Base-by-base conservation (phyloP, 176 grass and related monocot species). In the Neostapfia colusana region DNA sequence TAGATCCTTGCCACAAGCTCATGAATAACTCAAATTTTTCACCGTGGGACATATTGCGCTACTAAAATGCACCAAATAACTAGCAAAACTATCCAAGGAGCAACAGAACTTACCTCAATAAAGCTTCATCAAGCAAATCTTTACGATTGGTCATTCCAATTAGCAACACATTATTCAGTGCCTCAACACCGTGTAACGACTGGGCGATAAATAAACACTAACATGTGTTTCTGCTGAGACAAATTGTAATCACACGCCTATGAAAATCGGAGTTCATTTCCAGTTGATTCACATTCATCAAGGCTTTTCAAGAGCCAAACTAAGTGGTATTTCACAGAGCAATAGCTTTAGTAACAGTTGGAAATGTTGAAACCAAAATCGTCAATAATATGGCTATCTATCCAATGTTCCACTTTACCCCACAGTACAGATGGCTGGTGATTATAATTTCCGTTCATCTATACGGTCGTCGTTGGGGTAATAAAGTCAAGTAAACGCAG, bases 101-200 rank as follows among this genome's bases (percentile, higher is more conserved):
- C 43, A 84, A 82, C 36, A 81, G 78, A 75, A 78, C 21, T 53
- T 68, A 92, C 91, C 91, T 95, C 77, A 99, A 81, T 53, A 99
- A 89, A 66, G 95, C 95, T 90, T 94, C 91, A 69, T 99, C 95
- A 62, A 99, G 87, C 61, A 94, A 85, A 92, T 99, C 95, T 84
- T 95, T 99, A 74, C 95, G 75, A 82, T 97, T 97, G 17, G 91
- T 97, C 91, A 97, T 94, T 77, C 95, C 95, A 90, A 99, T 99
- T 80, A 99, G 95, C 89, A 99, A 75, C 43, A 99, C 95, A 6
- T 99, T 99, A 61, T 95, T 99, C 76, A 99, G 69, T 3, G 89
- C 77, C 73, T 99, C 95, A 70, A 95, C 95, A 76, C 95, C 95
- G 75, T 98, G 91, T 84, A 98, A n/a, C n/a, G n/a, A n/a, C n/a